Base-by-base conservation (phyloP, 164 flowering plant species). In the Euptelea pleiosperma region DNA sequence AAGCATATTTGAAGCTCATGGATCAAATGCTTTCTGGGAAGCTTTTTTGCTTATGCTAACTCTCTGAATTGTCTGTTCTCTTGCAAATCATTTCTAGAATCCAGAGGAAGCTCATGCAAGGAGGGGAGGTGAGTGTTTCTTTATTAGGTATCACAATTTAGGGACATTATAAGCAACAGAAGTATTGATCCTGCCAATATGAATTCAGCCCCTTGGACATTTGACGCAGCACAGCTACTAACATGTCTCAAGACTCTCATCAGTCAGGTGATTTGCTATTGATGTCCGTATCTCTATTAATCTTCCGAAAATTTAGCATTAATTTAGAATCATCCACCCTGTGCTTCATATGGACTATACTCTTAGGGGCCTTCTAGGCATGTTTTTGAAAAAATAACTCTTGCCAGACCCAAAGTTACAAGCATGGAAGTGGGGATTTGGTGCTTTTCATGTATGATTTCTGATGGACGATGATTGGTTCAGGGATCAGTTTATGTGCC, bases 81-180 rank as follows among this genome's bases (percentile, higher is more conserved):
- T 55, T 25, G 31, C 21, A n/a, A n/a, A n/a, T n/a, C 26, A 33
- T 53, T 60, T 34, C 43, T 68, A 93, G 98, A 65, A 88, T 75
- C 92, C 97, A 40, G 69, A 79, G 68, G 99, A 90, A 80, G 99
- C 97, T 52, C 92, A 93, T 81, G 96, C 98, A 63, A 90, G 98
- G 81, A 80, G 99, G 52, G 97, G 99, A 83, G 94, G 99, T 93
- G 71, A 84, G 84, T 28, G 29, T 61, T 62, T 43, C 61, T 62
- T 21, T 58, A 7, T 55, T 41, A 48, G 16, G 42, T 37, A 45
- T 65, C 24, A 42, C 55, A 41, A 28, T 7, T 33, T 61, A 35
- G 14, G 58, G 5, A 18, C 44, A 24, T 47, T 56, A n/a, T 48
- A 45, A 31, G 16, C 40, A 21, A 24, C 9, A 37, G 46, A 39